Conservation (phyloP, 345 rosid species). For the Corymbia maculata region DNA sequence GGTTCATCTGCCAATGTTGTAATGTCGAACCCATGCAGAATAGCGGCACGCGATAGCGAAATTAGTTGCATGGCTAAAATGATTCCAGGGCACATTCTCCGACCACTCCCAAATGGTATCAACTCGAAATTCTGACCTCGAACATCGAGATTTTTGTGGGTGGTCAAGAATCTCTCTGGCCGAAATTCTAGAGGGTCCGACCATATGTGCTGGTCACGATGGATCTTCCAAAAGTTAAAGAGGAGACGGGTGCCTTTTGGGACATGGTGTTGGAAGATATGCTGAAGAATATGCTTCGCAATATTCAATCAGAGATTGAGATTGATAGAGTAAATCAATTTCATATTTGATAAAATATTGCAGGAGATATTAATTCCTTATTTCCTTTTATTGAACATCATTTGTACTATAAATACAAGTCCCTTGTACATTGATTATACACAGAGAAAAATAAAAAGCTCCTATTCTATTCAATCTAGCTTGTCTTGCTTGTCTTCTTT, state of each 20-base stretch:
- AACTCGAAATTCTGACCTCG: slow-evolving; percentile 22
- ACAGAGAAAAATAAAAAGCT: too few relatives aligned
- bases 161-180: slow-evolving; percentile 27
- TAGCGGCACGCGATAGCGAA: slow-evolving; percentile 11
- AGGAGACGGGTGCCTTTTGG: slow-evolving; percentile 18
- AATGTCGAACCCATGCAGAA: slow-evolving; percentile 27
- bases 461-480: too few relatives aligned
- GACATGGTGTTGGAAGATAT: neutral
- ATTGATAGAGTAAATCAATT: too few relatives aligned
- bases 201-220: slow-evolving; percentile 21
- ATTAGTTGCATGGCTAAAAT: slow-evolving; percentile 17
- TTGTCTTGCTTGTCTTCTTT: too few relatives aligned
- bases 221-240: slow-evolving; percentile 15
- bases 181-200: slow-evolving; percentile 11
- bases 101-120: slow-evolving; percentile 23
- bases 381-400: too few relatives aligned
- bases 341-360: too few relatives aligned
- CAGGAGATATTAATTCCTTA: neutral
- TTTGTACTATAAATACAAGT: too few relatives aligned
- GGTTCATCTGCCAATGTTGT: neutral
- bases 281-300: too few relatives aligned
- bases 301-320: too few relatives aligned
- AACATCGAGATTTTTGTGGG: slow-evolving; percentile 10
- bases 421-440: too few relatives aligned
- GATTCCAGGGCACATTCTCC: slow-evolving; percentile 33